Conservation (phyloP, 805 yeast species). For the Hermanozyma aechmeae region DNA sequence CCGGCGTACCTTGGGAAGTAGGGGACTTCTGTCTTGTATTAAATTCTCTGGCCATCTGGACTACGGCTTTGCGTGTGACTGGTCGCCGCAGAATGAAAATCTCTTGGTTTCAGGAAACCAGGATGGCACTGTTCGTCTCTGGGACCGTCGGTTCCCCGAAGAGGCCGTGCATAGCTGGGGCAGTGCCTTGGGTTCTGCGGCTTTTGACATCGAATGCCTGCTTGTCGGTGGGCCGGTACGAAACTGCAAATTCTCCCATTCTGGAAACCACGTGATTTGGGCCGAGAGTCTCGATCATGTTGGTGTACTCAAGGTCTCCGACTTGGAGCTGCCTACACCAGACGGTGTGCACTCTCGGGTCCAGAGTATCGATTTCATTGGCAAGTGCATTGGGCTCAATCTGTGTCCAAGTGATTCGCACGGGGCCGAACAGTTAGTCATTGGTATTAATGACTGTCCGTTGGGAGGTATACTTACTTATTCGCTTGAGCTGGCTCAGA, state of each 20-base stretch:
- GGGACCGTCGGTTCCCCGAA: conserved; percentile 37
- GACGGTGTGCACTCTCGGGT: conserved; percentile 9
- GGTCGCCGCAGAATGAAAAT: conserved; percentile 36
- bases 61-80: conserved; percentile 52
- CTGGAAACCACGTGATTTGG: conserved; percentile 40
- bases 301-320: conserved; percentile 35
- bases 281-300: conserved; percentile 54
- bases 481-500: conserved; percentile 23
- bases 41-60: conserved; percentile 40
- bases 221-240: conserved; percentile 41
- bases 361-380: conserved; percentile 46
- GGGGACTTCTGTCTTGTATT: too few relatives aligned
- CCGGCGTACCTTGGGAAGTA: conserved; percentile 23
- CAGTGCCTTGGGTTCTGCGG: conserved; percentile 21
- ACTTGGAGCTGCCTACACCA: conserved; percentile 10
- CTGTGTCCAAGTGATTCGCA: conserved; percentile 33
- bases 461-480: conserved; percentile 51
- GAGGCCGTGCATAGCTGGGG: conserved; percentile 22
- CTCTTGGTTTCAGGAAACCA: conserved; percentile 49
- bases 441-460: conserved; percentile 47
- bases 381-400: conserved; percentile 49
- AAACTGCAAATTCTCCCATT: conserved; percentile 39
- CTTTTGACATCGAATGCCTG: conserved; percentile 7
- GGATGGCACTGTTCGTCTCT: conserved; percentile 46
- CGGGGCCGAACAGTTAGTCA: conserved; percentile 37